Evolutionary conservation across 2,329 filamentous ascomycete species (phyloP), one percentile per base, ranked within the genome.

Genomic region (Diaporthe citrichinensis): DNA sequence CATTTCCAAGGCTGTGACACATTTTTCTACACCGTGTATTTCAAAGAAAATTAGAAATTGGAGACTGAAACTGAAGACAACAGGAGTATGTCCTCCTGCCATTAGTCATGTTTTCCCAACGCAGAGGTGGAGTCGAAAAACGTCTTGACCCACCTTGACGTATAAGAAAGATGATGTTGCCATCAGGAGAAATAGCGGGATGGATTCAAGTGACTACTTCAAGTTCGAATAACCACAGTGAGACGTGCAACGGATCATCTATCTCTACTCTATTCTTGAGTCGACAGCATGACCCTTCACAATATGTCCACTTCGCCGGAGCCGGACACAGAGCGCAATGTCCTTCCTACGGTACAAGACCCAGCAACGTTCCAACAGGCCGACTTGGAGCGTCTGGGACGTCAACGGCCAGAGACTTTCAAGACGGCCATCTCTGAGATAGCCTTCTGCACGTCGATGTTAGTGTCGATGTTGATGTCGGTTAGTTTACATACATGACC

Each of bases 361-460:
- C 72, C 81, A 9, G 78, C 78, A 6, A 65, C 69, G 55, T 62
- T 79, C 5, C 77, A 78, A 73, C 81, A 80, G 69, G 71, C 74
- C 51, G 82, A 82, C 44, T 83, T 93, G 74, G 90, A 93, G 77
- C 86, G 88, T 15, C 84, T 93, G 2, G 91, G 91, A 28, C 86
- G 90, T 71, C 85, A 91, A 80, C 85, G 91, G 14, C 92, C 92
- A 2, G 83, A 86, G 1, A 82, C 82, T 31, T 91, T 93, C 80
- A 80, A 82, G 7, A 87, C 86, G 2, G 80, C 84, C 39, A 87
- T 86, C 81, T 82, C 88, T 5, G 91, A 93, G 79, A 77, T 88
- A n/a, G 87, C 87, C 4, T 93, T 93, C 80, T 88, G 90, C 78
- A 89, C 91, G 78, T 88, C 90, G 0, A 86, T 92, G 44, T 82